Conservation (phyloP, 208 protist species). For the Leishmania amazonensis region DNA sequence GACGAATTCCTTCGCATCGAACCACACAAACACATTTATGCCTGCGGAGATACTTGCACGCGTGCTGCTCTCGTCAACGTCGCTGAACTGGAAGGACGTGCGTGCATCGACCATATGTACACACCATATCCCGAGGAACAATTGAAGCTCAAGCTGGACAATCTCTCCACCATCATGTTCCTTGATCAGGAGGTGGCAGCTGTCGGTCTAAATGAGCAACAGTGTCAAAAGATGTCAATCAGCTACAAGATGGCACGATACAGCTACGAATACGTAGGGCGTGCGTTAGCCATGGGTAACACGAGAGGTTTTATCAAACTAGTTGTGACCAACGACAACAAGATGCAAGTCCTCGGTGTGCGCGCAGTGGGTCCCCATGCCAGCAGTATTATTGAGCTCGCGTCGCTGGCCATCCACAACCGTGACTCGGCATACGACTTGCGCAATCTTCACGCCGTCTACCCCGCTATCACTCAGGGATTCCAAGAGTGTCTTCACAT, state of each 20-base stretch:
- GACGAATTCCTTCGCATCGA: constrained; percentile 70
- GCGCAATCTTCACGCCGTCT: constrained; percentile 71
- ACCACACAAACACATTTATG: constrained; percentile 88
- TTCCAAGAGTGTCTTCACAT: constrained; percentile 93
- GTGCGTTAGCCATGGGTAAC: constrained; percentile 89
- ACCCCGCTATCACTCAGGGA: constrained; percentile 84
- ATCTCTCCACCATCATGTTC: constrained; percentile 94
- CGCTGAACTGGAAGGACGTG: constrained; percentile 78
- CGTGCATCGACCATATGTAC: constrained; percentile 89
- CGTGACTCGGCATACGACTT: constrained; percentile 75
- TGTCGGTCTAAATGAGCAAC: constrained; percentile 89
- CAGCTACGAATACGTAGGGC: constrained; percentile 86
- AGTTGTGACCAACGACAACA: constrained; percentile 87
- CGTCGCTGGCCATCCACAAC: constrained; percentile 90
- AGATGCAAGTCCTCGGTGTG: constrained; percentile 91
- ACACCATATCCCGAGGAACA: constrained; percentile 67
- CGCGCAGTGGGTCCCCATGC: constrained; percentile 87
- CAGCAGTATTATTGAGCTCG: constrained; percentile 89
- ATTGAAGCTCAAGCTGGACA: constrained; percentile 68
- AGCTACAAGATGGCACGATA: constrained; percentile 89
- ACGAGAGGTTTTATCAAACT: constrained; percentile 91
- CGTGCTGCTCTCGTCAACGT: constrained; percentile 87
- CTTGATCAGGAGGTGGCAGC: constrained; percentile 90
- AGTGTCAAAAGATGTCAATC: constrained; percentile 73
- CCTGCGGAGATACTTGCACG: constrained; percentile 81